Conservation (phyloP, 805 yeast species). For the Peterozyma toletana region DNA sequence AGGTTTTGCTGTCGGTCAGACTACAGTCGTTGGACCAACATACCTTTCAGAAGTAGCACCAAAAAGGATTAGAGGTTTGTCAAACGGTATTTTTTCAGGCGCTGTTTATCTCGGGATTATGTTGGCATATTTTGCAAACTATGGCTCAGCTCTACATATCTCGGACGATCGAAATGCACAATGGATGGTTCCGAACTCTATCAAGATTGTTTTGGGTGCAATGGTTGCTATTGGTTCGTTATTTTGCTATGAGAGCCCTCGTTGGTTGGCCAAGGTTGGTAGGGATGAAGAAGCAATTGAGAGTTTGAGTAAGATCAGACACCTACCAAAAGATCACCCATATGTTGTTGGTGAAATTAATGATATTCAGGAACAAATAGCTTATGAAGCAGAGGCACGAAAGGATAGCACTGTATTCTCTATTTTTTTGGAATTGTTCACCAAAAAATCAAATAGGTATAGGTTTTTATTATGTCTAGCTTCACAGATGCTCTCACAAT, state of each 20-base stretch:
- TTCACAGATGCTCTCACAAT: slow-evolving; percentile 45
- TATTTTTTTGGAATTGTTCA: slow-evolving; percentile 25
- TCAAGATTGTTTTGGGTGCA: slow-evolving; percentile 39
- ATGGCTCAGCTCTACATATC: slow-evolving; percentile 43
- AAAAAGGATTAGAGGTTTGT: slow-evolving; percentile 40
- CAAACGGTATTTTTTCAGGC: slow-evolving; percentile 48
- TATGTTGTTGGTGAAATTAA: slow-evolving; percentile 41
- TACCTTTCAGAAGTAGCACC: slow-evolving; percentile 50
- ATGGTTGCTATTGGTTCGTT: slow-evolving; percentile 32
- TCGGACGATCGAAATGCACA: slow-evolving; percentile 27
- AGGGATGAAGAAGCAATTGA: slow-evolving; percentile 43
- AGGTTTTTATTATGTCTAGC: slow-evolving; percentile 34
- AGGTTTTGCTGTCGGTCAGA: slow-evolving; percentile 51
- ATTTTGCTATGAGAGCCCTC: slow-evolving; percentile 59
- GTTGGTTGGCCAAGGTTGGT: slow-evolving; percentile 56
- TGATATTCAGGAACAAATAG: slow-evolving; percentile 41
- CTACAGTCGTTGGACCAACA: slow-evolving; percentile 49
- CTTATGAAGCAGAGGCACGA: slow-evolving; percentile 24
- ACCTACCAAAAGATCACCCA: slow-evolving; percentile 38
- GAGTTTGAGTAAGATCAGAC: neutral
- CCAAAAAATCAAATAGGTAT: slow-evolving; percentile 33
- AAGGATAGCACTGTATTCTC: slow-evolving; percentile 15
- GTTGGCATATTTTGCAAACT: slow-evolving; percentile 41
- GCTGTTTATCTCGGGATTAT: slow-evolving; percentile 50
- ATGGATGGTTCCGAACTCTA: slow-evolving; percentile 46